phyloP scores from a whole-genome alignment of 352 stramenopile genomes.

The Albugo laibachii region DNA sequence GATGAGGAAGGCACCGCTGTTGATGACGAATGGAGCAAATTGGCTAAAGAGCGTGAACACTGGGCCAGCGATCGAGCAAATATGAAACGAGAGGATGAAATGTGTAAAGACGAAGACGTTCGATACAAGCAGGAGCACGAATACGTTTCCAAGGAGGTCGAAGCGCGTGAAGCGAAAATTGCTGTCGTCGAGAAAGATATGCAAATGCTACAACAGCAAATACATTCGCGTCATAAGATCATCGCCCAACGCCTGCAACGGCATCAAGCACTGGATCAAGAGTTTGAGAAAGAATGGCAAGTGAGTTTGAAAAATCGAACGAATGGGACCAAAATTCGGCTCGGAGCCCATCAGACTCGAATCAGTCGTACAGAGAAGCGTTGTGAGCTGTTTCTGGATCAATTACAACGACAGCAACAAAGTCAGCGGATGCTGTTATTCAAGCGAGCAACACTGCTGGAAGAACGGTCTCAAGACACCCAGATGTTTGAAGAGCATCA shows the following conservation, averaged over 20 bases:
- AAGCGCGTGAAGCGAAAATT: conserved; percentile 70
- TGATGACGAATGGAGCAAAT: conserved; percentile 78
- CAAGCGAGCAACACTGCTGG: conserved; percentile 67
- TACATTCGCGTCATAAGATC: conserved; percentile 36
- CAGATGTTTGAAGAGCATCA: conserved; percentile 72
- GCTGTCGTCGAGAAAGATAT: conserved; percentile 63
- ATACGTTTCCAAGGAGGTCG: conserved; percentile 43
- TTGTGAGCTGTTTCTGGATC: conserved; percentile 60
- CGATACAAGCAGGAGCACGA: conserved; percentile 77
- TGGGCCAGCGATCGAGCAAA: conserved; percentile 73
- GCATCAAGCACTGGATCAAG: conserved; percentile 51
- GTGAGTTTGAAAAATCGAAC: conserved; percentile 42
- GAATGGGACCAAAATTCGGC: conserved; percentile 31
- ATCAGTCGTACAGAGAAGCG: conserved; percentile 69
- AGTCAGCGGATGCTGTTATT: conserved; percentile 74
- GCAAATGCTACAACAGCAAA: conserved; percentile 58
- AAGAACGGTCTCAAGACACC: conserved; percentile 60
- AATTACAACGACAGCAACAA: conserved; percentile 59
- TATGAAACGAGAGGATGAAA: conserved; percentile 79
- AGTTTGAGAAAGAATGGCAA: conserved; percentile 76
- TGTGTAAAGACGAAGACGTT: conserved; percentile 66
- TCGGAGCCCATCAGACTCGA: conserved; percentile 43
- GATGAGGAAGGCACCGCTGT: conserved; percentile 68
- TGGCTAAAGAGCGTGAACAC: conserved; percentile 76
- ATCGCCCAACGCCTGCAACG: conserved; percentile 55